These are phyloP conservation scores for Castanea crenata DNA, from an alignment of 306 rosid species.

Conservation along the genomic window DNA sequence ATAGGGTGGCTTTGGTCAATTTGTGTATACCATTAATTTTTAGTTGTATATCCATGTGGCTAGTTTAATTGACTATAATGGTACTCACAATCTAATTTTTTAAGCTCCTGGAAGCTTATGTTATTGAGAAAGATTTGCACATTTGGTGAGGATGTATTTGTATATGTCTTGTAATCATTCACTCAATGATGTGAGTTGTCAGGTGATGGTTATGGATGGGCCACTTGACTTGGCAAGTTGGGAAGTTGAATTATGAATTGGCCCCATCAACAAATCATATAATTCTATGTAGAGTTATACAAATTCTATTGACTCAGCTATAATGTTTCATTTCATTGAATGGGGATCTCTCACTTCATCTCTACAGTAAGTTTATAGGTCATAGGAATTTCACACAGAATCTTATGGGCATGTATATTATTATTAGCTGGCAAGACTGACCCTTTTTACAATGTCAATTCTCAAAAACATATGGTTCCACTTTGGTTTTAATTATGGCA, in stretches of 20 bases:
- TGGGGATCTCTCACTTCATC: not conserved
- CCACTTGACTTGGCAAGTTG: not conserved
- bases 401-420: not conserved
- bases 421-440: not conserved
- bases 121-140: not conserved
- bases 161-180: not conserved
- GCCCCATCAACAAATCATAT: not conserved
- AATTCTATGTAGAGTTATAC: not conserved
- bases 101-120: not conserved
- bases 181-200: not conserved
- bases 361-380: not conserved
- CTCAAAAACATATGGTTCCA: not conserved
- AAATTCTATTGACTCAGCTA: not conserved
- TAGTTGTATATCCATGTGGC: not conserved
- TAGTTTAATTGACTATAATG: not conserved
- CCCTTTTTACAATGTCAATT: not conserved
- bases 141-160: not conserved
- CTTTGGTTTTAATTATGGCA: not conserved
- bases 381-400: not conserved
- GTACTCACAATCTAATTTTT: not conserved
- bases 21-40: not conserved
- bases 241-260: not conserved
- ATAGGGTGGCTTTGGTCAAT: not conserved
- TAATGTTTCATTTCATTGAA: not conserved
- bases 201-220: not conserved